Evolutionary conservation across 2,329 filamentous ascomycete species (phyloP), one percentile per base, ranked within the genome.

Genomic region (Juglanconis juglandina): DNA sequence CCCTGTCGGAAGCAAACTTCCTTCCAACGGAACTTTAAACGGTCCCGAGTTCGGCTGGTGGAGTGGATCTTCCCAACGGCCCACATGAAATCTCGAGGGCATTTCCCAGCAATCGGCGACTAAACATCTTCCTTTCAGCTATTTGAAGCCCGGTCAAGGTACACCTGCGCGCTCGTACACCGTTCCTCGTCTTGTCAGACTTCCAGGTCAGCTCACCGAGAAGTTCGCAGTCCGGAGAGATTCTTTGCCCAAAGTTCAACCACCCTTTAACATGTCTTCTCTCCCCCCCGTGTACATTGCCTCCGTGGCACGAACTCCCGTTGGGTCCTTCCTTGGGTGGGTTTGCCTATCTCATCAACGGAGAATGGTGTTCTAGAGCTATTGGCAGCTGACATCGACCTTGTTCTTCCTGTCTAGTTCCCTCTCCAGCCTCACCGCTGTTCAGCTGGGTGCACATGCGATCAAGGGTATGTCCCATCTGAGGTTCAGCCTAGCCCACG

Each of bases 231-330:
- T 51, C 54, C 46, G 32, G 42, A 59, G 39, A 34, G 56, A 52
- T 58, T 55, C 60, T 54, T 59, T n/a, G 10, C 34, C 60, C 49
- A 48, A 46, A 56, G 24, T 11, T 17, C 51, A 41, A 14, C 49
- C 35, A 8, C 41, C 13, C 63, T 65, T 58, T 77, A 85, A 69
- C 63, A 96, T 96, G 91, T 83, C 91, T 73, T 86, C 85, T 68
- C 85, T 93, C 66, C 89, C 92, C 67, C 84, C 92, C 62, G 94
- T 99, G 67, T 99, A 99, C 81, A 97, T 99, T 72, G 92, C 97
- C 72, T 95, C 95, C 62, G 89, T 88, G 66, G 91, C 87, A 71
- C 87, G 93, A 77, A 99, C 95, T 66, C 95, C 95, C 56, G 84
- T 96, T 66, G 95, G 95, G 70, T 93, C 91, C 67, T 99, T 99